These are phyloP conservation scores for Candida orba DNA, from an alignment of 805 yeast species.

Conservation along the genomic window DNA sequence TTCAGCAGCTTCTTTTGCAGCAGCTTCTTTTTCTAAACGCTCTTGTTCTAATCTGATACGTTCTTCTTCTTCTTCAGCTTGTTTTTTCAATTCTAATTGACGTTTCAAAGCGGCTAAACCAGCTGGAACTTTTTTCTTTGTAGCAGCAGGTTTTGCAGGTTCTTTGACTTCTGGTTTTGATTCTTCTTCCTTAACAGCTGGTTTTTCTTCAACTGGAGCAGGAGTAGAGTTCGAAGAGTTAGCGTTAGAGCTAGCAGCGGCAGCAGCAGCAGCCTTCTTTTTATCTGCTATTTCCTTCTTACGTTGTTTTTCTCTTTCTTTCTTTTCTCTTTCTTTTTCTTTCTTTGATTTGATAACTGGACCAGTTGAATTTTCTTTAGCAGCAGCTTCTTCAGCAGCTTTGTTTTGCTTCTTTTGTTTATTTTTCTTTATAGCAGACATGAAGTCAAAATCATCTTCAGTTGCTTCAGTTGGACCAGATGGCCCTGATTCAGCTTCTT, in stretches of 20 bases:
- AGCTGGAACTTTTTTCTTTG: conserved; percentile 75
- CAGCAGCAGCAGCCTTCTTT: conserved; percentile 58
- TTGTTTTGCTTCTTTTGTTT: conserved; percentile 69
- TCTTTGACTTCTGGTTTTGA: conserved; percentile 23
- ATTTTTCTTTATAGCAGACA: conserved; percentile 75
- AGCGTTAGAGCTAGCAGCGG: conserved; percentile 9
- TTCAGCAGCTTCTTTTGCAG: conserved; percentile 38
- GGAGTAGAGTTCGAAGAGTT: conserved; percentile 4
- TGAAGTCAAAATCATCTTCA: conserved; percentile 55
- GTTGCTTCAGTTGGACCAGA: conserved; percentile 26
- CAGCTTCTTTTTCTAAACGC: conserved; percentile 39
- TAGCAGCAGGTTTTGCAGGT: conserved; percentile 28
- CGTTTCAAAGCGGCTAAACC: conserved; percentile 86
- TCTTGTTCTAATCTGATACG: conserved; percentile 73
- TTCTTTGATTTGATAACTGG: conserved; percentile 84
- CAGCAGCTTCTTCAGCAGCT: conserved; percentile 47
- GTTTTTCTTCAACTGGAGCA: conserved; percentile 3
- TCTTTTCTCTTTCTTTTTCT: conserved; percentile 92
- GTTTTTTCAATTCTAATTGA: conserved; percentile 84
- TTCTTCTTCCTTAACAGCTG: conserved; percentile 6
- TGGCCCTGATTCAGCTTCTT: conserved; percentile 10
- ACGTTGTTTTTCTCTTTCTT: conserved; percentile 82
- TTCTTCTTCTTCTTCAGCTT: conserved; percentile 76
- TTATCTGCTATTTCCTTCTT: conserved; percentile 86
- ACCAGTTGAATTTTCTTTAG: conserved; percentile 39